Conservation (phyloP, 2,329 filamentous ascomycete genomes). For the Fusarium buharicum region DNA sequence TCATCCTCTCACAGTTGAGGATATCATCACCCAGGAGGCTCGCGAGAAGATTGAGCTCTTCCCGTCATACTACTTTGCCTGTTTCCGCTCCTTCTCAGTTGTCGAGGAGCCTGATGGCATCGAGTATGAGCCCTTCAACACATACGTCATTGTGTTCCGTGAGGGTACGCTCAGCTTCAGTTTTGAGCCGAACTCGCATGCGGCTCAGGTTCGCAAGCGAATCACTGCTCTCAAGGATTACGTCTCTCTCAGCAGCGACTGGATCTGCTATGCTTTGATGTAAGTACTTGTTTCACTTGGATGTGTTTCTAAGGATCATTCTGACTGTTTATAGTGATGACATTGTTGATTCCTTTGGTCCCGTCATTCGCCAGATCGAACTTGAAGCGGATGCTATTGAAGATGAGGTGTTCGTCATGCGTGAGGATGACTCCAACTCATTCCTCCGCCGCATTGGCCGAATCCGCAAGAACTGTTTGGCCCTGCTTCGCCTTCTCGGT, state of each 20-base stretch:
- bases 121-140: constrained; percentile 93
- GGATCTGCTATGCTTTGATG: constrained; percentile 99
- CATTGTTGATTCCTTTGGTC: constrained; percentile 95
- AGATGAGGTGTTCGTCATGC: constrained; percentile 92
- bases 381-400: constrained; percentile 91
- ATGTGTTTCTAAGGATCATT: constrained; percentile 38
- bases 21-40: constrained; percentile 94
- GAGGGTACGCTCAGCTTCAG: constrained; percentile 96
- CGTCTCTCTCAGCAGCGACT: constrained; percentile 92
- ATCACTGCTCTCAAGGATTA: constrained; percentile 95
- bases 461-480: constrained; percentile 94
- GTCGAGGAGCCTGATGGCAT: constrained; percentile 81
- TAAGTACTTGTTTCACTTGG: constrained; percentile 57
- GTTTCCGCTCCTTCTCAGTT: constrained; percentile 89
- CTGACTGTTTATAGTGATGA: constrained; percentile 72
- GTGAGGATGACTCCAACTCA: constrained; percentile 86
- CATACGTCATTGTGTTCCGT: constrained; percentile 96
- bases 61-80: constrained; percentile 97
- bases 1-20: constrained; percentile 94
- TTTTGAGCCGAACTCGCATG: constrained; percentile 87
- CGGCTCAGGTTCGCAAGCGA: constrained; percentile 87
- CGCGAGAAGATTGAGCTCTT: constrained; percentile 99
- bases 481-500: constrained; percentile 88
- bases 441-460: constrained; percentile 91
- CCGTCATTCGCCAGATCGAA: constrained; percentile 88